Evolutionary conservation across 805 yeast species (phyloP).

Genomic region (Ogataea neopini): DNA sequence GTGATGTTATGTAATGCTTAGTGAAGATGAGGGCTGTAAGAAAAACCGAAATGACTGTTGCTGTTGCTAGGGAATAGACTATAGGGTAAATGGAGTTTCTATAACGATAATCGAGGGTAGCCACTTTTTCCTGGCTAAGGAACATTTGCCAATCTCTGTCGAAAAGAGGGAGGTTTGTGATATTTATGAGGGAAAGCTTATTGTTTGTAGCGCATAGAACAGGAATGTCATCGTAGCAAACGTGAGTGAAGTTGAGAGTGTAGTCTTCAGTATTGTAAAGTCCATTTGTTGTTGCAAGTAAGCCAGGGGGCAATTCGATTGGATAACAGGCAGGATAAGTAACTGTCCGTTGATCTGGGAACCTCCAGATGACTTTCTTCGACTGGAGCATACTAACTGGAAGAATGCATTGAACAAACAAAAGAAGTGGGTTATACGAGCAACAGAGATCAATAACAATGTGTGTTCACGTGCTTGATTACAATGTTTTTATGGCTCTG

Average conservation of each 20-base stretch:
- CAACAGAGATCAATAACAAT: no score
- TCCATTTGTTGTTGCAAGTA: conserved; percentile 22
- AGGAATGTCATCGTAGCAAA: conserved; percentile 25
- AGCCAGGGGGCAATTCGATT: conserved; percentile 35
- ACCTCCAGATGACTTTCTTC: conserved; percentile 2
- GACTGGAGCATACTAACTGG: no score
- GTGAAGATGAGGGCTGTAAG: conserved; percentile 64
- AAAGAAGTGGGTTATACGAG: no score
- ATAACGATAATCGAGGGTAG: conserved; percentile 41
- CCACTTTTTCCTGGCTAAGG: conserved; percentile 33
- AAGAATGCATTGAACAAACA: background rate
- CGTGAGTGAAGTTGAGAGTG: conserved; percentile 12
- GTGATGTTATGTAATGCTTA: conserved; percentile 50
- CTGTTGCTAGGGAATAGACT: conserved; percentile 60
- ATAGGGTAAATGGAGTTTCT: conserved; percentile 60
- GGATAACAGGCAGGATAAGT: conserved; percentile 33
- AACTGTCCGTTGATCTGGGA: background rate
- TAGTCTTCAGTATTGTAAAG: background rate
- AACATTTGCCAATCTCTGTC: conserved; percentile 50
- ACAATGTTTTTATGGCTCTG: background rate
- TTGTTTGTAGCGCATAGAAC: conserved; percentile 24
- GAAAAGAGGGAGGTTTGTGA: conserved; percentile 43
- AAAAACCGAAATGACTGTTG: conserved; percentile 64
- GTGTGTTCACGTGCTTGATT: no score
- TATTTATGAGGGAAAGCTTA: conserved; percentile 19